phyloP scores from a whole-genome alignment of 169 alveolate genomes.

The Babesia ovata region DNA sequence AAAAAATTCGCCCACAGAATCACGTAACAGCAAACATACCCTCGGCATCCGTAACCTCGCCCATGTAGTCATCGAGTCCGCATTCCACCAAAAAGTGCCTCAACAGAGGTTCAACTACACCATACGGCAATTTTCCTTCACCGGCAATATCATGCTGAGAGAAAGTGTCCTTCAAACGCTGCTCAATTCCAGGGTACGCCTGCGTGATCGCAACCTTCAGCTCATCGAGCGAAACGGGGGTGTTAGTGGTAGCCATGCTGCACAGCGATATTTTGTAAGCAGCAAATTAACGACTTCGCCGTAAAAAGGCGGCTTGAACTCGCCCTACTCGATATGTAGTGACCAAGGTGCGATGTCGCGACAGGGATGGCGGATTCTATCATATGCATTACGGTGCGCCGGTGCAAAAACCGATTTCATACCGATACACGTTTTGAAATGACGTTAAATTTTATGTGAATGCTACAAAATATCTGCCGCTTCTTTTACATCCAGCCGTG shows the following conservation, averaged over 20 bases:
- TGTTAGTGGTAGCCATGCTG: conserved; percentile 7
- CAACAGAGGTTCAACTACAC: conserved; percentile 79
- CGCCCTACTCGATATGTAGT: neutral
- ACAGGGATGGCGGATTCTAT: conserved; percentile 17
- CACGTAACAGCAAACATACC: conserved; percentile 66
- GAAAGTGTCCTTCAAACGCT: conserved; percentile 78
- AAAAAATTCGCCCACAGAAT: neutral
- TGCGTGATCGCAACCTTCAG: conserved; percentile 36
- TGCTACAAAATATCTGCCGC: no score
- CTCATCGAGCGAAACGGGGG: conserved; percentile 36
- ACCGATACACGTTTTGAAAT: no score
- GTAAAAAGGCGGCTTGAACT: neutral
- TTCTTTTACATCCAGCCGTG: no score
- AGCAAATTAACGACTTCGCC: neutral
- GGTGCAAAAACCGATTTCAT: no score
- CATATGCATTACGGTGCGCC: conserved; percentile 41
- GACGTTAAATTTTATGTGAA: no score
- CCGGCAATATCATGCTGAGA: conserved; percentile 79
- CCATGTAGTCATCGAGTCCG: conserved; percentile 82
- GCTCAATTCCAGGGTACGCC: conserved; percentile 81
- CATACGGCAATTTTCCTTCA: conserved; percentile 76
- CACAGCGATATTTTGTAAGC: neutral
- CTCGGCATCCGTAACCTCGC: conserved; percentile 66
- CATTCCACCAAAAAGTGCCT: conserved; percentile 81
- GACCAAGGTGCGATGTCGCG: neutral